A percentile compares a stretch with the other conserved stretches of the same genome.
Evolutionary conservation across 78 protist genomes (phyloP).

Genomic region (Dictyostelium brefeldianum): DNA sequence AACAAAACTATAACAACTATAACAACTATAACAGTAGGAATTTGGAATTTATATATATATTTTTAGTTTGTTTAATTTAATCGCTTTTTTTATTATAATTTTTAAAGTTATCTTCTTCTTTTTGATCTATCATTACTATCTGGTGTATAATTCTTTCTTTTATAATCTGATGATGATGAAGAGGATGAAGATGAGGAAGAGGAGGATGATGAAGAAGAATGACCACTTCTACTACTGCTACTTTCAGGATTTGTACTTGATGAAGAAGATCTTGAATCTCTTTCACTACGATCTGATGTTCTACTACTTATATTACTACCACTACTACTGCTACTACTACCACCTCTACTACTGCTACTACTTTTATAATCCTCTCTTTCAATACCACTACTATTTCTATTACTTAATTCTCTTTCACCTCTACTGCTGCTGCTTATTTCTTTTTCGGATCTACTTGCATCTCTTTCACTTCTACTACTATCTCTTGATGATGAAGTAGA

Average conservation of each 20-base stretch:
- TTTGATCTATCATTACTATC: conserved; percentile 53
- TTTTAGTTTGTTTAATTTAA: neutral
- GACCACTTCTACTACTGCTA: neutral
- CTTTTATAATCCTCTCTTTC: neutral
- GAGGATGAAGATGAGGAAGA: conserved; percentile 7
- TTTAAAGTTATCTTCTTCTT: conserved; percentile 49
- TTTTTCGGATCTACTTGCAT: neutral
- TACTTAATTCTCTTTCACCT: conserved; percentile 8
- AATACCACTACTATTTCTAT: neutral
- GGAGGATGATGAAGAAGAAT: neutral
- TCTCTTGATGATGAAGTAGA: neutral
- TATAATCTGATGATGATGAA: conserved; percentile 14
- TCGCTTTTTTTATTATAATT: neutral
- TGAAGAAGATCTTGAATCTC: conserved; percentile 14
- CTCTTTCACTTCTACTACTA: conserved; percentile 36
- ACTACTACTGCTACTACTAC: conserved; percentile 11
- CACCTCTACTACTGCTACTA: conserved; percentile 23
- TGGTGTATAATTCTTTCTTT: conserved; percentile 24
- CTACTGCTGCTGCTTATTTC: neutral
- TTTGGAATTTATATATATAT: too few relatives aligned
- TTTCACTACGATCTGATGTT: neutral
- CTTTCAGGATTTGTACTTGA: too few relatives aligned
- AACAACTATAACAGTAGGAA: too few relatives aligned
- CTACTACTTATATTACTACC: conserved; percentile 1
- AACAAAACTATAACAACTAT: too few relatives aligned